A percentile compares a stretch with the other conserved stretches of the same genome.
Conservation (phyloP, 768 basidiomycete species). For the Antrodiella citrinella region DNA sequence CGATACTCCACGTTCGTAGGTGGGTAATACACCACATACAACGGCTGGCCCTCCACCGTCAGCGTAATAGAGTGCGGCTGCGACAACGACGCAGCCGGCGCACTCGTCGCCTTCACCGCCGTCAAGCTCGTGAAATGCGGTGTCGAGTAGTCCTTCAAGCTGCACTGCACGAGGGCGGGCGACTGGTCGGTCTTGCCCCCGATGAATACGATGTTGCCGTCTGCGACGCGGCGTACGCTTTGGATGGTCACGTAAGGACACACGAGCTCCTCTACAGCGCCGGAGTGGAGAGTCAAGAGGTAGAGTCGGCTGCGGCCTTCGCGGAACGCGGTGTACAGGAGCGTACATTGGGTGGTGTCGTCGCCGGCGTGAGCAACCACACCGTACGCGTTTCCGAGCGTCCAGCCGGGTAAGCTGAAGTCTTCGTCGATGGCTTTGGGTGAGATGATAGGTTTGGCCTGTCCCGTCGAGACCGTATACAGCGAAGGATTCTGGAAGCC, state of each 20-base stretch:
- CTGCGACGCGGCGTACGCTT: conserved; percentile 28
- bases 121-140: conserved; percentile 19
- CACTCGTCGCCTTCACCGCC: conserved; percentile 15
- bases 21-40: conserved; percentile 60
- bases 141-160: conserved; percentile 16
- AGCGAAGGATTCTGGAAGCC: conserved; percentile 66
- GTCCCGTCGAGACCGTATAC: conserved; percentile 30
- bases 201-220: conserved; percentile 31
- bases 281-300: conserved; percentile 20
- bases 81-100: conserved; percentile 33
- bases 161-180: conserved; percentile 30
- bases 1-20: conserved; percentile 62
- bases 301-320: conserved; percentile 29
- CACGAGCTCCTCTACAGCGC: conserved; percentile 25
- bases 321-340: conserved; percentile 25
- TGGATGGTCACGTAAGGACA: conserved; percentile 36
- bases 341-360: conserved; percentile 24
- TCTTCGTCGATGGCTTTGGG: conserved; percentile 40
- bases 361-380: conserved; percentile 25
- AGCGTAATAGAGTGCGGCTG: conserved; percentile 41
- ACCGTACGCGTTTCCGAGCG: conserved; percentile 39
- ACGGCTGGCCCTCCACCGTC: conserved; percentile 27
- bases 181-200: conserved; percentile 34
- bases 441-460: conserved; percentile 30
- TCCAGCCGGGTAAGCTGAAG: conserved; percentile 52